Evolutionary conservation across 805 yeast species (phyloP).

Genomic region (Grigorovia humatica): DNA sequence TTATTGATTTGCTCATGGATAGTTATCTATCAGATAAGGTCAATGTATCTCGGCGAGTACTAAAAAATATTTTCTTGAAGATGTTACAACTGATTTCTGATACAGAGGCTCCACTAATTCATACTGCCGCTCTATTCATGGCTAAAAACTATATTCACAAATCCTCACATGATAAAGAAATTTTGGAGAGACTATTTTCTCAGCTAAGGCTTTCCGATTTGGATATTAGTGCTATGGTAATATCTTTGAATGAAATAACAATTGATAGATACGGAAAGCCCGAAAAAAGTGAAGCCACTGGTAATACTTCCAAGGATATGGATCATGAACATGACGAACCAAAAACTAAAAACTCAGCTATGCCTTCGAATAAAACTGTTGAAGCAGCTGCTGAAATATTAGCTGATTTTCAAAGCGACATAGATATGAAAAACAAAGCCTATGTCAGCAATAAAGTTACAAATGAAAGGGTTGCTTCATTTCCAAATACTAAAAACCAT

Average conservation of each 20-base stretch:
- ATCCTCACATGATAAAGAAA: background rate
- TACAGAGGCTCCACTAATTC: background rate
- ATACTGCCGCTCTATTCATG: background rate
- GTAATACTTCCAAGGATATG: background rate
- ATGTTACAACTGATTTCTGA: background rate
- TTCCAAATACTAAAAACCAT: no score
- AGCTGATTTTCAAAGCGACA: background rate
- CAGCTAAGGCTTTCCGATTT: background rate
- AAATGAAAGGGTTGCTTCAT: no score
- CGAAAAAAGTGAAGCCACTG: background rate
- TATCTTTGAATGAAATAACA: background rate
- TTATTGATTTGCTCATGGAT: background rate
- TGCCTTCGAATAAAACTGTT: background rate
- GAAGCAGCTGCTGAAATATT: background rate
- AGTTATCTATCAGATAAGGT: background rate
- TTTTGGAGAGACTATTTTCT: background rate
- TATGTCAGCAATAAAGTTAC: no score
- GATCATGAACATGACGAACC: background rate
- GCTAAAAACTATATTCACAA: background rate
- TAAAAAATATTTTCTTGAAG: background rate
- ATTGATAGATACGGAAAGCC: no score
- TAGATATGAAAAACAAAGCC: background rate
- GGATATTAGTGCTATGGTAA: background rate
- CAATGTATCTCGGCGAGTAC: background rate
- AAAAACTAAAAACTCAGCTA: background rate